A percentile compares a stretch with the other conserved stretches of the same genome.
Conservation (phyloP, 805 yeast species). For the Starmerella kuoi region DNA sequence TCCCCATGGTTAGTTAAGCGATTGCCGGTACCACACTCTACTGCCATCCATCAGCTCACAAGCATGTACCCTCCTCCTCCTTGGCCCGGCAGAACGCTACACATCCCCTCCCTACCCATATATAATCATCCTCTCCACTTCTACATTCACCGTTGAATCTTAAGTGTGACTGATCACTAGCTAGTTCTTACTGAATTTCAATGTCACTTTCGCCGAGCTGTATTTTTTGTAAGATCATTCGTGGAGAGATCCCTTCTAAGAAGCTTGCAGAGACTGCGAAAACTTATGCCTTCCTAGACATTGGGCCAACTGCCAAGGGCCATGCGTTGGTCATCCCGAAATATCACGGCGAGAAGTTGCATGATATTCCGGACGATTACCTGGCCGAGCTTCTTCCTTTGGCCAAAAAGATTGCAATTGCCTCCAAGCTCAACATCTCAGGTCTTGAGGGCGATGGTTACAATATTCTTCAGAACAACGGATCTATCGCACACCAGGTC, state of each 20-base stretch:
- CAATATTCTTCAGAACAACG: conserved; percentile 85
- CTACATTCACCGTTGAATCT: too few relatives aligned
- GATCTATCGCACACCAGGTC: conserved; percentile 86
- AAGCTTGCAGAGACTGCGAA: conserved; percentile 78
- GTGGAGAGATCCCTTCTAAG: conserved; percentile 90
- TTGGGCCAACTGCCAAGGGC: conserved; percentile 82
- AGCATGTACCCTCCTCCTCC: too few relatives aligned
- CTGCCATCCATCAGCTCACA: too few relatives aligned
- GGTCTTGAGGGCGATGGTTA: conserved; percentile 59
- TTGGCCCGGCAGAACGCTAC: too few relatives aligned
- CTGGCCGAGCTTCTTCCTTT: conserved; percentile 76
- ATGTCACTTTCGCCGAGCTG: conserved; percentile 33
- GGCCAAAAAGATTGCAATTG: conserved; percentile 72
- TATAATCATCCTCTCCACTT: too few relatives aligned
- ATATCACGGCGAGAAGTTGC: conserved; percentile 84
- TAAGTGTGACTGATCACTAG: too few relatives aligned
- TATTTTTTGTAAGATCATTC: conserved; percentile 87
- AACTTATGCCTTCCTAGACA: conserved; percentile 74
- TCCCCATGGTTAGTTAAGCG: too few relatives aligned
- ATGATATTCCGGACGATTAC: conserved; percentile 84
- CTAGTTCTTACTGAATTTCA: too few relatives aligned
- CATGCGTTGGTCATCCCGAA: conserved; percentile 88
- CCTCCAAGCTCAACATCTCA: conserved; percentile 43
- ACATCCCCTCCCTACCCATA: too few relatives aligned
- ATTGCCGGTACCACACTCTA: too few relatives aligned